These are phyloP conservation scores for Tolypocladium amazonense DNA, from an alignment of 2,329 filamentous ascomycete genomes.

Conservation along the genomic window DNA sequence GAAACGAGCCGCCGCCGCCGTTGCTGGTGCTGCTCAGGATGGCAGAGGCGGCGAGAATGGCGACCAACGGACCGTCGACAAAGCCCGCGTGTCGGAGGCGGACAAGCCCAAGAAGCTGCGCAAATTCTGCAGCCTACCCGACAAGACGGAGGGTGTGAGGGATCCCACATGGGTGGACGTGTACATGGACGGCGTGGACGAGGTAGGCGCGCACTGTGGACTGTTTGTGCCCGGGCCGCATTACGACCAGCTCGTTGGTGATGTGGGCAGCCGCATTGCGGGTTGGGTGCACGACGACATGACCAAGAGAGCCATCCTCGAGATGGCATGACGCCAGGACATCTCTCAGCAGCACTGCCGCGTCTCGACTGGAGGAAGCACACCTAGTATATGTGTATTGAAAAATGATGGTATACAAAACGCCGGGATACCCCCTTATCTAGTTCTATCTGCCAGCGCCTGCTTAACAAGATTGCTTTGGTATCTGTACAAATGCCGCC, in stretches of 20 bases:
- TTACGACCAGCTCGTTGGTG: conserved; percentile 67
- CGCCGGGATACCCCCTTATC: neutral
- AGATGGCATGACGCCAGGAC: conserved; percentile 7
- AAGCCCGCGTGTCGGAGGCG: neutral
- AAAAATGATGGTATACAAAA: neutral
- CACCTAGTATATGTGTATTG: neutral
- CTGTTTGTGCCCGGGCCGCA: conserved; percentile 66
- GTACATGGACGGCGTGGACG: conserved; percentile 73
- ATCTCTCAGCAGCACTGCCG: neutral
- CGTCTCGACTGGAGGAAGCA: neutral
- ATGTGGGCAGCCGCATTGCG: conserved; percentile 56
- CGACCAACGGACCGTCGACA: neutral
- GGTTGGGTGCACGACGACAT: conserved; percentile 59
- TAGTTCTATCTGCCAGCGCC: neutral
- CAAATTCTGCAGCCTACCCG: conserved; percentile 71
- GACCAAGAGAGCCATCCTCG: conserved; percentile 27
- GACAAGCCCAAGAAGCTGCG: conserved; percentile 41
- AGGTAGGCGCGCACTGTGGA: conserved; percentile 76
- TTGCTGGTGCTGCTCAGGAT: neutral
- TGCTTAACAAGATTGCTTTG: neutral
- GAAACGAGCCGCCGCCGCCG: conserved; percentile 11
- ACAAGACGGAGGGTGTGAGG: conserved; percentile 37
- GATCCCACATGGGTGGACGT: conserved; percentile 71
- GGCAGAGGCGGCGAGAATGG: neutral
- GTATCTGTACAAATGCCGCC: neutral